These are phyloP conservation scores for Pyrenophora tritici-repentis DNA, from an alignment of 2,329 filamentous ascomycete species.

Conservation along the genomic window DNA sequence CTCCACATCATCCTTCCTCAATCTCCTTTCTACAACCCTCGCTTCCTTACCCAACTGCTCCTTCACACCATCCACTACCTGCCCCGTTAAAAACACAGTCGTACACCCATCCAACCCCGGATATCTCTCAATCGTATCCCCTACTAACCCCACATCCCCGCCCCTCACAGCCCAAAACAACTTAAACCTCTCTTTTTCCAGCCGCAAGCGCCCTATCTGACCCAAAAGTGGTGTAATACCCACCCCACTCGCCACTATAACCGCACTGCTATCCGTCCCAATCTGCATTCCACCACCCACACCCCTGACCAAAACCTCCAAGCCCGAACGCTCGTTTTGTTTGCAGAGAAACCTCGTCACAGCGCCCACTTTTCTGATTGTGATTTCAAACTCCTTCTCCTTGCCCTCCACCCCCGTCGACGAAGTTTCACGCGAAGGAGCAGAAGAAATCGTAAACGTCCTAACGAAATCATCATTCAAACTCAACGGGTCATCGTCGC, in stretches of 20 bases:
- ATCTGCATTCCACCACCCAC: constrained; percentile 71
- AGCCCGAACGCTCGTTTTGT: constrained; percentile 56
- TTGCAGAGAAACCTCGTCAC: constrained; percentile 70
- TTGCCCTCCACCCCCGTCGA: not conserved
- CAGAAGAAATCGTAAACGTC: constrained; percentile 79
- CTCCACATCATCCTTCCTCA: constrained; percentile 53
- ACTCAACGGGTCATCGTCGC: constrained; percentile 75
- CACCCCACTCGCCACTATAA: constrained; percentile 77
- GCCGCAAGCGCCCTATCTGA: constrained; percentile 55
- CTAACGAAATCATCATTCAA: constrained; percentile 84
- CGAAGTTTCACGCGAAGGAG: constrained; percentile 42
- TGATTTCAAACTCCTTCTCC: constrained; percentile 69
- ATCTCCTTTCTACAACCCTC: constrained; percentile 51
- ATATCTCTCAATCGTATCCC: constrained; percentile 61
- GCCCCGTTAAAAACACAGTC: constrained; percentile 68
- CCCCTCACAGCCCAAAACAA: constrained; percentile 71
- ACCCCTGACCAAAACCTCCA: constrained; percentile 71
- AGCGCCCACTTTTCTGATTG: constrained; percentile 69
- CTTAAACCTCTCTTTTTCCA: constrained; percentile 47
- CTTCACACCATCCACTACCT: constrained; percentile 18
- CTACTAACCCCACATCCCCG: constrained; percentile 66
- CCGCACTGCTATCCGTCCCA: constrained; percentile 47
- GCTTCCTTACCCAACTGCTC: constrained; percentile 42
- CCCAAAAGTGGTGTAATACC: constrained; percentile 83
- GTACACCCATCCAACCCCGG: constrained; percentile 59